Evolutionary conservation across 148 eudicot species (phyloP), one percentile per base, ranked within the genome.

Genomic region (Tetragonia tetragonoides): DNA sequence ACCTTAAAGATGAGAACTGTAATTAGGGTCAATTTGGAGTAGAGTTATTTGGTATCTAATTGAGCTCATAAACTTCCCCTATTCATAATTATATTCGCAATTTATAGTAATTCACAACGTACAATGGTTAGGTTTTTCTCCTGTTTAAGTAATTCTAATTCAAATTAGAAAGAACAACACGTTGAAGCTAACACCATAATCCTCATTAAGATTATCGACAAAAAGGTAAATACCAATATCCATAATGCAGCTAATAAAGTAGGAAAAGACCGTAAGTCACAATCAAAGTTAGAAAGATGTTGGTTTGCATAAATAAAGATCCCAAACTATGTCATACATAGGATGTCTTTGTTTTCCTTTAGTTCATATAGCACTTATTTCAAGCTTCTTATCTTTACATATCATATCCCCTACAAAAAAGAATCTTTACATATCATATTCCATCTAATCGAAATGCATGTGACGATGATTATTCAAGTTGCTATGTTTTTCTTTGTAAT

Each of bases 131-230:
- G 40, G 65, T 7, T 12, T 41, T 37, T 24, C n/a, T 16, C 53
- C 41, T 8, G 7, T 77, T 61, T 28, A 66, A 66, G 72, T 70
- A 67, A 68, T 68, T 38, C 37, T 70, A 59, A 46, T 69, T 53
- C 49, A 49, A 61, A 60, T 62, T 70, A 14, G 70, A n/a, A 61
- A 70, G 68, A 57, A 78, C 68, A 70, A 78, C 80, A 78, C 66
- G 51, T 70, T 59, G 61, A 39, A 38, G 40, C 46, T 78, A 49
- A 78, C 37, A 57, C 75, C n/a, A 78, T 70, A 34, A 21, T 78
- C 15, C 5, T 60, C 6, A 46, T 46, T 0, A 69, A 78, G 46
- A 34, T 66, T 3, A 47, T 75, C 17, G 20, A 67, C 54, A 54
- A 21, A 57, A 68, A 28, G 37, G 41, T 44, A 21, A 16, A 9